These are phyloP conservation scores for Silene coronaria DNA, from an alignment of 179 eudicot genomes.

Conservation along the genomic window DNA sequence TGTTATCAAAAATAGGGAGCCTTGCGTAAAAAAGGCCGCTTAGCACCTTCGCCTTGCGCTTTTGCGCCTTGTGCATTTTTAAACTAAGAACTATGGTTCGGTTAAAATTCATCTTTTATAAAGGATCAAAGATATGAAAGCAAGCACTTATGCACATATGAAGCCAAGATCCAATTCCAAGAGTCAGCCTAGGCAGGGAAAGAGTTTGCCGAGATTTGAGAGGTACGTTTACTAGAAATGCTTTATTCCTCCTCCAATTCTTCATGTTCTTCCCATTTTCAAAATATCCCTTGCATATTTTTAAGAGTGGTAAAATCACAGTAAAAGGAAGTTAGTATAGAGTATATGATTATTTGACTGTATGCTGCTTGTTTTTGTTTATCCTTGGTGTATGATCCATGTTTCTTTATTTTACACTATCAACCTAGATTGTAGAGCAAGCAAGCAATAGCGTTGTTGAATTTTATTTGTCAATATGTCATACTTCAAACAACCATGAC, in stretches of 20 bases:
- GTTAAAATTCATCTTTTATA: neutral
- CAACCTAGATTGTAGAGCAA: neutral
- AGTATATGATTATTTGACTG: too few species aligned
- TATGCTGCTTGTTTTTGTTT: neutral
- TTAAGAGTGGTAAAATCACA: too few species aligned
- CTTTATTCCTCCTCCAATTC: too few species aligned
- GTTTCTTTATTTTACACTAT: neutral
- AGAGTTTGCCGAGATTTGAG: neutral
- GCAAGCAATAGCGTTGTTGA: neutral
- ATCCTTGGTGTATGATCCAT: neutral
- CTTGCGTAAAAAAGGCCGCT: too few species aligned
- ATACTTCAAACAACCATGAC: neutral
- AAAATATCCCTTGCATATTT: too few species aligned
- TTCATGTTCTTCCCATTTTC: too few species aligned
- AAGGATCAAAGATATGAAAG: slow-evolving; percentile 8
- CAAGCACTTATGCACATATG: neutral
- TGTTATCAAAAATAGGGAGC: too few species aligned
- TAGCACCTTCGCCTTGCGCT: too few species aligned
- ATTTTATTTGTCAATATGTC: neutral
- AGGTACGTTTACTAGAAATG: slow-evolving; percentile 11
- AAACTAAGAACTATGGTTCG: neutral
- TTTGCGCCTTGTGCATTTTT: too few species aligned
- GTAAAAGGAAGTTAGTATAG: too few species aligned
- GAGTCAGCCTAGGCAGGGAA: neutral
- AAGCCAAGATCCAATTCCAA: slow-evolving; percentile 1